Evolutionary conservation across 345 rosid genomes (phyloP).

Genomic region (Xanthoceras sorbifolium): DNA sequence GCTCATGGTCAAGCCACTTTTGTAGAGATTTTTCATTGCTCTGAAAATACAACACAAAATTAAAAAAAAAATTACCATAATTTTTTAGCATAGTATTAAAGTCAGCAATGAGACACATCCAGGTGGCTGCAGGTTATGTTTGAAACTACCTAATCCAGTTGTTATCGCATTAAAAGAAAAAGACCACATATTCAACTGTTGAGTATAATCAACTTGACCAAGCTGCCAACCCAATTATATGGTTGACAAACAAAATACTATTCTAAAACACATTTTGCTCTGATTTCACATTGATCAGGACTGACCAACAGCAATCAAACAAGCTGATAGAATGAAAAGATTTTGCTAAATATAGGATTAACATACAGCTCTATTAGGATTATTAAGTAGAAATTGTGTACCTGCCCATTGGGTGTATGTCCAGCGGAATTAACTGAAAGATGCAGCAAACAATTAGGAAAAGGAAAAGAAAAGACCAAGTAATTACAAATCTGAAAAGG

Average conservation of each 20-base stretch:
- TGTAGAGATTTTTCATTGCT: constrained; percentile 58
- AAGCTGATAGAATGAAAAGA: constrained; percentile 4
- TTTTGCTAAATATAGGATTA: constrained; percentile 10
- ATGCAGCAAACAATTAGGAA: constrained; percentile 22
- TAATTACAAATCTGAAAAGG: background rate
- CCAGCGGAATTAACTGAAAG: constrained; percentile 53
- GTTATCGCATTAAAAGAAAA: constrained; percentile 1
- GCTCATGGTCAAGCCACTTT: constrained; percentile 78
- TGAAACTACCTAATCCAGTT: constrained; percentile 1
- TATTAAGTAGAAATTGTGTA: constrained; percentile 27
- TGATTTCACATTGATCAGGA: constrained; percentile 20
- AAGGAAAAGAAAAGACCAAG: background rate
- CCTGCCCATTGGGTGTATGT: constrained; percentile 52
- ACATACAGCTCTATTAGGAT: constrained; percentile 13
- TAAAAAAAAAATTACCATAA: constrained; percentile 14
- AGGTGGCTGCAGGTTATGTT: constrained; percentile 2
- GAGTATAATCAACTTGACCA: background rate
- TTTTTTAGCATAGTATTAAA: background rate
- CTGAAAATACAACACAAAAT: constrained; percentile 34
- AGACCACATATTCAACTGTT: background rate
- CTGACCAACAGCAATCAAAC: constrained; percentile 16
- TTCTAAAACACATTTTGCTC: constrained; percentile 10
- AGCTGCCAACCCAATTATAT: background rate
- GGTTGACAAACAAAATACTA: background rate
- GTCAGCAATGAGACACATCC: background rate